phyloP scores from a whole-genome alignment of 2,329 filamentous ascomycete species.

The Ceratocystis harringtonii region DNA sequence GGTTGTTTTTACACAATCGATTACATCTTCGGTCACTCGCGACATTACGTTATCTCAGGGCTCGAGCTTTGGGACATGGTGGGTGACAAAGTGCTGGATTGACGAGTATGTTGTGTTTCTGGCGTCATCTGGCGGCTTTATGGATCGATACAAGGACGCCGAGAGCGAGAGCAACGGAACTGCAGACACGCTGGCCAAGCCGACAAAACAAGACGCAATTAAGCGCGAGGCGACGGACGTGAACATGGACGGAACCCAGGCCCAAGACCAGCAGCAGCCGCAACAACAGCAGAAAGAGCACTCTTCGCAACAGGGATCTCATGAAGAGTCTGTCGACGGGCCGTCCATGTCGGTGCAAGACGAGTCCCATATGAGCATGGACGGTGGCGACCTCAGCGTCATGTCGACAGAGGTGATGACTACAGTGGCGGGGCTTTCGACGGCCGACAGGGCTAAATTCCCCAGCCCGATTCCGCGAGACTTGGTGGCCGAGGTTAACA shows the following conservation, averaged over 20 bases:
- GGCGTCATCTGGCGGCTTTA: slow-evolving; percentile 78
- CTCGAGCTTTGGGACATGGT: slow-evolving; percentile 78
- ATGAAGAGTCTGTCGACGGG: neutral
- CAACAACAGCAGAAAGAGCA: neutral
- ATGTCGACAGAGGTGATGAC: slow-evolving; percentile 6
- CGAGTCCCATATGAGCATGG: slow-evolving; percentile 6
- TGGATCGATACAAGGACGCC: slow-evolving; percentile 39
- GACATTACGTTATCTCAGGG: slow-evolving; percentile 68
- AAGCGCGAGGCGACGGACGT: neutral
- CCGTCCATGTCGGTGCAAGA: neutral
- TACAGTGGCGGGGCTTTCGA: neutral
- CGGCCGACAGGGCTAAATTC: slow-evolving; percentile 31
- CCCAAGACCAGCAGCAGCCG: neutral
- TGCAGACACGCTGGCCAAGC: neutral
- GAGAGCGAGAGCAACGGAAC: neutral
- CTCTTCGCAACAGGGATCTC: neutral
- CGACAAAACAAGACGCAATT: neutral
- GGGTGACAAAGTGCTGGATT: slow-evolving; percentile 89
- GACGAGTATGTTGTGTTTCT: slow-evolving; percentile 90
- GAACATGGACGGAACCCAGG: neutral
- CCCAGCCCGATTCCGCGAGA: slow-evolving; percentile 23
- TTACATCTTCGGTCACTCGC: slow-evolving; percentile 63
- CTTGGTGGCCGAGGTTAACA: slow-evolving; percentile 13
- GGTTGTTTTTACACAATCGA: slow-evolving; percentile 58
- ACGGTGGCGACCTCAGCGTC: slow-evolving; percentile 23